Evolutionary conservation across 2,329 filamentous ascomycete species (phyloP).

Genomic region (Venturia aucupariae): DNA sequence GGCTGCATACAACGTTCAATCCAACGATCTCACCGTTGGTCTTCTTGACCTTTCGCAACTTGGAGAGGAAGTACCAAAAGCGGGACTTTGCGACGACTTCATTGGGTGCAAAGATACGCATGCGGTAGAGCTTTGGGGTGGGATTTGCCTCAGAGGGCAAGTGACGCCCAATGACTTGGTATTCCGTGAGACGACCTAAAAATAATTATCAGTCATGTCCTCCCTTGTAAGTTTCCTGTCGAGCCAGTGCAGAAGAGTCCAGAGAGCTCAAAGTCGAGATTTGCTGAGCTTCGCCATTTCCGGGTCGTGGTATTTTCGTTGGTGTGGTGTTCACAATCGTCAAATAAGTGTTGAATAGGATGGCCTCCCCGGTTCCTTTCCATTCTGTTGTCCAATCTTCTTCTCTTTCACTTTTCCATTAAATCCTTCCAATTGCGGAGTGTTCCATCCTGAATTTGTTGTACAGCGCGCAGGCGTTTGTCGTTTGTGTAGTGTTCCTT

Average conservation of each 20-base stretch:
- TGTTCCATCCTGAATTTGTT: neutral
- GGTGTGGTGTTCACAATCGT: neutral
- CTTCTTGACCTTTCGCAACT: constrained; percentile 99
- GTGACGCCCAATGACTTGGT: constrained; percentile 99
- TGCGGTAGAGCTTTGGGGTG: constrained; percentile 97
- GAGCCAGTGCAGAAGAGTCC: too few species aligned
- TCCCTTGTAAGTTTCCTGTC: neutral
- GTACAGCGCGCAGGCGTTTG: neutral
- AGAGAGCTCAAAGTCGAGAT: neutral
- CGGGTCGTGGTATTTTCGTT: neutral
- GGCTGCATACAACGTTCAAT: constrained; percentile 75
- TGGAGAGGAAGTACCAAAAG: constrained; percentile 99
- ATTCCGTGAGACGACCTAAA: constrained; percentile 97
- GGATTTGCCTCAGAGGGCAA: constrained; percentile 96
- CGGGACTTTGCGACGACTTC: constrained; percentile 97
- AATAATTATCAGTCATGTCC: constrained; percentile 18
- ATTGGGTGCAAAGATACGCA: constrained; percentile 99
- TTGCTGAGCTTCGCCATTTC: neutral
- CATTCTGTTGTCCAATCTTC: neutral
- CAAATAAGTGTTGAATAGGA: neutral
- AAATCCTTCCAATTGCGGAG: neutral
- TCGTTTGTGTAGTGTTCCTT: neutral
- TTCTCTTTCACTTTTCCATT: neutral
- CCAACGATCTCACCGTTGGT: constrained; percentile 98
- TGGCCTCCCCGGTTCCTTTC: neutral